Evolutionary conservation across 2,329 filamentous ascomycete species (phyloP).

Genomic region (Colletotrichum euphorbiae): DNA sequence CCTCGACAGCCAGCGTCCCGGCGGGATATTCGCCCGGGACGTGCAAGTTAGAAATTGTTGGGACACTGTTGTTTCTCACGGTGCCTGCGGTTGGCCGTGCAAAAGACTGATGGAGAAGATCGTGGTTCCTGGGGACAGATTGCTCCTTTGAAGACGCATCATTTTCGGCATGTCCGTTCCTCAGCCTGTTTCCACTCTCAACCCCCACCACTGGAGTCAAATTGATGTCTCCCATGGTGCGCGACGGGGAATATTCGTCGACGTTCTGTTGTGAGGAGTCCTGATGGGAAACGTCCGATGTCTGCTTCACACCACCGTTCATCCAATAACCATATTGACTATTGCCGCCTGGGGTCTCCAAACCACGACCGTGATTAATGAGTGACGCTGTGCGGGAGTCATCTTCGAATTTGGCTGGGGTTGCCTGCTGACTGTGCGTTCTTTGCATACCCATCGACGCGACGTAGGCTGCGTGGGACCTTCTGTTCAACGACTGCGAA

Average conservation of each 20-base stretch:
- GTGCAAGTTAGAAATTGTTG: slow-evolving; percentile 73
- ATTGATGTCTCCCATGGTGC: neutral
- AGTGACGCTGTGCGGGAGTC: neutral
- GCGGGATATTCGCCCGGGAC: slow-evolving; percentile 75
- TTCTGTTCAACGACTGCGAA: slow-evolving; percentile 16
- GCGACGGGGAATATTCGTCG: neutral
- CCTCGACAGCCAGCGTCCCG: neutral
- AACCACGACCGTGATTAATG: neutral
- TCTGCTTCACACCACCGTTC: slow-evolving; percentile 13
- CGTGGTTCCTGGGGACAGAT: neutral
- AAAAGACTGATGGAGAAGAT: slow-evolving; percentile 10
- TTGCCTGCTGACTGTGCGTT: slow-evolving; percentile 17
- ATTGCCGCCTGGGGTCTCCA: slow-evolving; percentile 37
- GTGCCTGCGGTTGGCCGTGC: slow-evolving; percentile 45
- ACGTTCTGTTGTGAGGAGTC: neutral
- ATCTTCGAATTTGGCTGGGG: neutral
- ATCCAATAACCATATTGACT: slow-evolving; percentile 38
- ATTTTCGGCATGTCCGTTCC: neutral
- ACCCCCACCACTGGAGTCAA: neutral
- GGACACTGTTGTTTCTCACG: slow-evolving; percentile 56
- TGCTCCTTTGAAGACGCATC: neutral
- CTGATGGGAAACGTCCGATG: neutral
- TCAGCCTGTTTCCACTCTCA: neutral
- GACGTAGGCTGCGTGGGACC: slow-evolving; percentile 16
- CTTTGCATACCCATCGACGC: slow-evolving; percentile 18